Percentiles rank a stretch among this genome's conserved stretches.
These are phyloP conservation scores for Jacaranda mimosifolia DNA, from an alignment of 257 asterid species.

Conservation along the genomic window DNA sequence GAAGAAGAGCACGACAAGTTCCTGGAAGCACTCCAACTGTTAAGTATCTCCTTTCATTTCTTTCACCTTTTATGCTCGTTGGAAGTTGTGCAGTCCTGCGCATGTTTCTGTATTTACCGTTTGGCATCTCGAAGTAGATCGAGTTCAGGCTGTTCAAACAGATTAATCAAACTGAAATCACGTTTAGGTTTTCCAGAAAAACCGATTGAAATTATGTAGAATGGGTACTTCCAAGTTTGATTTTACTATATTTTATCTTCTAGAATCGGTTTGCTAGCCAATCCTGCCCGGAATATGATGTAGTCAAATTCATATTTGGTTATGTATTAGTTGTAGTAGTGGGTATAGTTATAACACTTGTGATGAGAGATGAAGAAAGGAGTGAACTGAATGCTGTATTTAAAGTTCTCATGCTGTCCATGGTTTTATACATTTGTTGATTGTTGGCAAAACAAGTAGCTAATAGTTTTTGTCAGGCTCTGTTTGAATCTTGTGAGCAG, in stretches of 20 bases:
- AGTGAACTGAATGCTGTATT: neutral
- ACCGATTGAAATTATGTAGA: neutral
- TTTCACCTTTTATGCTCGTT: neutral
- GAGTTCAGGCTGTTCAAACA: neutral
- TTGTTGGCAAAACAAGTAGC: conserved; percentile 4
- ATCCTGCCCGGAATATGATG: neutral
- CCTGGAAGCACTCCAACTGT: conserved; percentile 94
- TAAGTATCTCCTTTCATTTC: conserved; percentile 34
- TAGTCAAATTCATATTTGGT: neutral
- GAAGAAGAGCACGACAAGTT: conserved; percentile 95
- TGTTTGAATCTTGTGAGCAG: conserved; percentile 17
- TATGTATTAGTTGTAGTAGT: neutral
- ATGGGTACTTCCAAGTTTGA: neutral
- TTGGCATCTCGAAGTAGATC: neutral
- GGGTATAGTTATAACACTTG: neutral
- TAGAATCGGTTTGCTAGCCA: neutral
- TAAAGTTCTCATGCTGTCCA: neutral
- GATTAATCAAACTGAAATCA: neutral
- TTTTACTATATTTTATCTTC: neutral
- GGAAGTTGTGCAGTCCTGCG: neutral
- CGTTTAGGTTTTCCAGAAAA: neutral
- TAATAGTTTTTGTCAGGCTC: conserved; percentile 25
- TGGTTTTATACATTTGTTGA: conserved; percentile 25
- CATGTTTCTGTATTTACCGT: neutral
- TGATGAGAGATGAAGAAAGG: neutral